Conservation (phyloP, 2,329 filamentous ascomycete genomes). For the Colletotrichum plurivorum region DNA sequence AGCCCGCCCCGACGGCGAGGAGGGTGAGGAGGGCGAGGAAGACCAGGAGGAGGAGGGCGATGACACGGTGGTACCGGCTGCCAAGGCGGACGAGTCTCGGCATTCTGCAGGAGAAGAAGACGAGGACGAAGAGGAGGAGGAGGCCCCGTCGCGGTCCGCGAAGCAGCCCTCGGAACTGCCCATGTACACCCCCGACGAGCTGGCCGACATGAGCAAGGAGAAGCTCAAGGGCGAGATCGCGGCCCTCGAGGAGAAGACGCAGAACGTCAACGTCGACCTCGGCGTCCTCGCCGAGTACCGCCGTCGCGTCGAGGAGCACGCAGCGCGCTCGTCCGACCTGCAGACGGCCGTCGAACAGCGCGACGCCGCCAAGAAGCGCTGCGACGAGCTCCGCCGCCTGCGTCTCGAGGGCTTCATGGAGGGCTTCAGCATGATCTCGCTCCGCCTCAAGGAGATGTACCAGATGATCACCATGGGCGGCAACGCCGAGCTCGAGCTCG, state of each 20-base stretch:
- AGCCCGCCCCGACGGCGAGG: constrained; percentile 38
- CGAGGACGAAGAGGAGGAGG: constrained; percentile 45
- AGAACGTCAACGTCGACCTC: constrained; percentile 89
- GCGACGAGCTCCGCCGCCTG: constrained; percentile 90
- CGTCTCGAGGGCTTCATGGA: constrained; percentile 98
- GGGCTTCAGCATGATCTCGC: constrained; percentile 93
- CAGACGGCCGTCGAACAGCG: constrained; percentile 82
- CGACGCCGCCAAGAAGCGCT: constrained; percentile 90
- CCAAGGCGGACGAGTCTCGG: constrained; percentile 36
- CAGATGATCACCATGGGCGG: constrained; percentile 99
- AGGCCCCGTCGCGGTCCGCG: constrained; percentile 38
- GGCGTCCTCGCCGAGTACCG: constrained; percentile 91
- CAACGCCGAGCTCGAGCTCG: constrained; percentile 96
- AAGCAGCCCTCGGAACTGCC: constrained; percentile 74
- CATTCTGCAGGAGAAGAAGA: constrained; percentile 44
- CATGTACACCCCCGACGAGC: constrained; percentile 80
- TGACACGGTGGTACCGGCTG: constrained; percentile 19
- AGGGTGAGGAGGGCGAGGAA: constrained; percentile 42
- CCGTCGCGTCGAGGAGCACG: constrained; percentile 86
- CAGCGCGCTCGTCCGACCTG: constrained; percentile 85
- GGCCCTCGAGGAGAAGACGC: constrained; percentile 77
- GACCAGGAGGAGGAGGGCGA: constrained; percentile 44
- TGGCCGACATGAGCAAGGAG: constrained; percentile 76
- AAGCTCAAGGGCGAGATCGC: constrained; percentile 74
- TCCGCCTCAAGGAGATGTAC: constrained; percentile 99